Conservation (phyloP, 768 basidiomycete species). For the Dendrothele bispora region DNA sequence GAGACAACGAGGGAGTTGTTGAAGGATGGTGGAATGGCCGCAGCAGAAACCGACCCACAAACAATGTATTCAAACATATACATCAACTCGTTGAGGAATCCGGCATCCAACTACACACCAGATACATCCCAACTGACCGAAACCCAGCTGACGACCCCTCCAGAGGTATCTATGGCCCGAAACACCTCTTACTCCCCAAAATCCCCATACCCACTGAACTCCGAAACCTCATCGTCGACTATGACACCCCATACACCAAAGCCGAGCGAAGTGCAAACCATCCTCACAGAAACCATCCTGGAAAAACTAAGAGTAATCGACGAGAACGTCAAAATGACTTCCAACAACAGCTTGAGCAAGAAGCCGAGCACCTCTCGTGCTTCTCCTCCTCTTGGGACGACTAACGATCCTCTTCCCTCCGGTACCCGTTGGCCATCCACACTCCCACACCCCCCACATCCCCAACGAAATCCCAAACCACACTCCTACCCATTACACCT, state of each 20-base stretch:
- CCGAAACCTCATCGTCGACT: slow-evolving; percentile 24
- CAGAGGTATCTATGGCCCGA: slow-evolving; percentile 24
- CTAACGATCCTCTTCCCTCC: no score
- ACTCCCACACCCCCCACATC: not conserved
- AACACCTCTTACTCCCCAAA: slow-evolving; percentile 25
- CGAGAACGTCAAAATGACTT: not conserved
- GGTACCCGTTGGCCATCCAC: not conserved
- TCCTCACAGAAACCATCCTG: not conserved
- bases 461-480: slow-evolving; percentile 2
- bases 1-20: slow-evolving; percentile 42
- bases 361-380: not conserved
- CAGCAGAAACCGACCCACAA: slow-evolving; percentile 30
- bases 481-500: slow-evolving; percentile 11
- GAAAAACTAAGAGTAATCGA: not conserved
- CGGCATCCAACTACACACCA: slow-evolving; percentile 19
- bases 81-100: slow-evolving; percentile 10
- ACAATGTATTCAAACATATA: slow-evolving; percentile 26
- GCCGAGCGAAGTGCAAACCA: not conserved
- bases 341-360: not conserved
- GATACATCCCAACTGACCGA: slow-evolving; percentile 30
- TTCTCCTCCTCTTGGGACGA: not conserved
- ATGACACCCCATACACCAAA: slow-evolving; percentile 8
- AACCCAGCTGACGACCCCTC: slow-evolving; percentile 43
- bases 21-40: slow-evolving; percentile 41
- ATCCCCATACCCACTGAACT: slow-evolving; percentile 27